Conservation (phyloP, 2,329 filamentous ascomycete genomes). For the Trichoderma koningii region DNA sequence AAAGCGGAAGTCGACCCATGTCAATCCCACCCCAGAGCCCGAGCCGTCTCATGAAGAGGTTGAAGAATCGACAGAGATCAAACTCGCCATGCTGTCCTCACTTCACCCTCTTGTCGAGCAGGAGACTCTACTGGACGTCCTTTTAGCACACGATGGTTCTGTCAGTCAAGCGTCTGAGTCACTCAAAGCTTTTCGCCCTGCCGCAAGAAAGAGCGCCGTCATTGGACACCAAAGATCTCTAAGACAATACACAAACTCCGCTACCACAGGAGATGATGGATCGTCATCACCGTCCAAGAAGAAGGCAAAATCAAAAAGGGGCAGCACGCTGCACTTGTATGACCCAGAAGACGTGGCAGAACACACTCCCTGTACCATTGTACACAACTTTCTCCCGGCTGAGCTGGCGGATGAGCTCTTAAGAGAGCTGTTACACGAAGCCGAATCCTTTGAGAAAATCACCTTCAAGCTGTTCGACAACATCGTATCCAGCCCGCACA, state of each 20-base stretch:
- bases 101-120: conserved; percentile 67
- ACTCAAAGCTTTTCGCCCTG: conserved; percentile 44
- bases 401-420: conserved; percentile 74
- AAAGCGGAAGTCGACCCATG: conserved; percentile 51
- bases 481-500: conserved; percentile 82
- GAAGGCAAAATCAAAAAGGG: conserved; percentile 68
- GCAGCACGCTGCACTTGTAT: conserved; percentile 81
- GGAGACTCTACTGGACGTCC: conserved; percentile 71
- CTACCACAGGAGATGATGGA: not conserved
- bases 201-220: conserved; percentile 41
- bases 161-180: conserved; percentile 65
- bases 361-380: conserved; percentile 86
- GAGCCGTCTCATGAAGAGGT: conserved; percentile 43
- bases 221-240: conserved; percentile 66
- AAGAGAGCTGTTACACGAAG: conserved; percentile 72
- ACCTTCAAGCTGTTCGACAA: conserved; percentile 88
- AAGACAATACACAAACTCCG: conserved; percentile 48
- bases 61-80: conserved; percentile 85
- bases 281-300: conserved; percentile 43
- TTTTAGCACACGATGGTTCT: conserved; percentile 76
- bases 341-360: conserved; percentile 76
- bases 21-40: conserved; percentile 32
- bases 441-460: conserved; percentile 67
- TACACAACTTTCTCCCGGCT: conserved; percentile 82
- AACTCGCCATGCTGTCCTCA: conserved; percentile 80